Base-by-base conservation (phyloP, 208 protist genomes). In the Trichomonas vaginalis region DNA sequence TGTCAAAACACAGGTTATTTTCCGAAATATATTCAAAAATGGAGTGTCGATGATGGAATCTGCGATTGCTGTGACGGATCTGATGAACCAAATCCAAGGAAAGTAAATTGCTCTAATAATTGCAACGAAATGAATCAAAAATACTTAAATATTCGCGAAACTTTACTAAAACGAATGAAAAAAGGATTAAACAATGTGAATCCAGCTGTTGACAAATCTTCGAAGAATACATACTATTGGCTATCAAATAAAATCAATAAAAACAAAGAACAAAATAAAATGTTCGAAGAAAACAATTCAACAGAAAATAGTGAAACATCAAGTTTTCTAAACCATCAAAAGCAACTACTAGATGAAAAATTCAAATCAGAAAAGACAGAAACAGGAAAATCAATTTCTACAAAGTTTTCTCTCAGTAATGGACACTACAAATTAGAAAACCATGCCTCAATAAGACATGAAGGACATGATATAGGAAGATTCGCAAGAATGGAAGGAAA, bases 31-130 rank as follows among this genome's bases (percentile, higher is more conserved):
- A 92, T 92, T 42, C 8, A 8, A 51, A 92, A 39, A 48, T 92
- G 86, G 86, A 49, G 10, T 45, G 86, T 92, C 1, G 15, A 48
- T 51, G 86, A 92, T 51, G 86, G 86, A 10, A 51, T 92, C 15
- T 92, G 86, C 45, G 86, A 92, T 92, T 92, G 86, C 15, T 92
- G 86, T 32, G 86, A 92, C 56, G 23, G 86, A 17, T 92, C 86
- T n/a, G 86, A 92, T 39, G 86, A 92, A 51, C n/a, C 14, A 42
- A 83, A 83, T 83, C 14, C 12, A 23, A 35, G 40, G 2, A 70
- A n/a, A 70, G 17, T 35, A 10, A 42, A 12, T 37, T 83, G 79
- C 15, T 10, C 79, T 40, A 83, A 83, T 40, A 83, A 21, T 40
- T 83, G 79, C 35, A 3, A 15, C 79, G 35, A 83, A 37, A 40